Evolutionary conservation across 2,329 filamentous ascomycete genomes (phyloP).

Genomic region (Thelonectria discophora): DNA sequence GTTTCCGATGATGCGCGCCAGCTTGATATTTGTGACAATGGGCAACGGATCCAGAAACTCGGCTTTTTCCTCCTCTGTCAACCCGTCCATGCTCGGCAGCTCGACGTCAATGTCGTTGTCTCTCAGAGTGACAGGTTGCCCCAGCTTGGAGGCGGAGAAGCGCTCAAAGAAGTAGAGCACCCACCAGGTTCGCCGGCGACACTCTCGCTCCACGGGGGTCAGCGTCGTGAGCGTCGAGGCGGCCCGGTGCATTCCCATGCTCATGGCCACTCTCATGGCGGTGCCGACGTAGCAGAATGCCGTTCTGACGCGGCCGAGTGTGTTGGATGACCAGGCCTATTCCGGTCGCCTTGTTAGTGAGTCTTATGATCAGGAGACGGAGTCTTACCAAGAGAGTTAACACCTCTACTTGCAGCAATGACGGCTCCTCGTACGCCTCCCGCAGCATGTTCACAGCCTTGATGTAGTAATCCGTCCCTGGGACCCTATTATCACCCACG

Average conservation of each 20-base stretch:
- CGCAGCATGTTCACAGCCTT: slow-evolving; percentile 51
- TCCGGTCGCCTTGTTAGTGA: not conserved
- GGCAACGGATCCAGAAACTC: slow-evolving; percentile 44
- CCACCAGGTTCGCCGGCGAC: slow-evolving; percentile 45
- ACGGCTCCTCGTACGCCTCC: slow-evolving; percentile 54
- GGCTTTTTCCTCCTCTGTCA: slow-evolving; percentile 40
- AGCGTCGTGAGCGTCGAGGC: slow-evolving; percentile 33
- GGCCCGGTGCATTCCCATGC: slow-evolving; percentile 53
- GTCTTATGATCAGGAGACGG: not conserved
- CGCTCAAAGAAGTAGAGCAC: slow-evolving; percentile 47
- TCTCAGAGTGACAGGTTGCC: slow-evolving; percentile 43
- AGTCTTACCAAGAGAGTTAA: slow-evolving; percentile 40
- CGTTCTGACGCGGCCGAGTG: slow-evolving; percentile 47
- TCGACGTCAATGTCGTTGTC: slow-evolving; percentile 48
- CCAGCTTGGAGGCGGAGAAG: slow-evolving; percentile 46
- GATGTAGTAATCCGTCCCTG: slow-evolving; percentile 55
- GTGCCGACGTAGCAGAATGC: slow-evolving; percentile 47
- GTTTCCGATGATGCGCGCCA: slow-evolving; percentile 45
- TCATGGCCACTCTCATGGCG: slow-evolving; percentile 51
- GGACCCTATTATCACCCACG: slow-evolving; percentile 44
- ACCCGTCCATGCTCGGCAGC: slow-evolving; percentile 43
- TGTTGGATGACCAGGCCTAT: slow-evolving; percentile 44
- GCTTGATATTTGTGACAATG: slow-evolving; percentile 42
- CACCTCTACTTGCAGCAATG: slow-evolving; percentile 54
- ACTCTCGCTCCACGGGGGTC: slow-evolving; percentile 38